Percentiles rank a stretch among this genome's conserved stretches.
These are phyloP conservation scores for Ceratobasidium sp. DNA, from an alignment of 1,284 basidiomycete genomes.

Conservation along the genomic window DNA sequence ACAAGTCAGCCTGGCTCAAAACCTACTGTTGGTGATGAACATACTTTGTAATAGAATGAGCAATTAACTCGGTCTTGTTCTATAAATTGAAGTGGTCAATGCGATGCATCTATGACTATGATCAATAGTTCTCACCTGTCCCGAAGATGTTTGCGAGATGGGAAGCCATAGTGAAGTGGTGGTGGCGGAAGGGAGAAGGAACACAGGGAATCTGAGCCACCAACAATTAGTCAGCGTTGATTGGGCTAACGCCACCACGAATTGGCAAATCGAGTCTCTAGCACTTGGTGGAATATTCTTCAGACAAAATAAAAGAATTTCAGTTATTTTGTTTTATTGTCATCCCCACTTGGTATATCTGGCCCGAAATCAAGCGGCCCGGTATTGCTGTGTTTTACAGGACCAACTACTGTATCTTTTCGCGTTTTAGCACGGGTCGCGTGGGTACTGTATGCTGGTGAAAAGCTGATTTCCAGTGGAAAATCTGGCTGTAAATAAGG, in stretches of 20 bases:
- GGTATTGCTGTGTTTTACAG: no score
- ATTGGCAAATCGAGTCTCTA: no score
- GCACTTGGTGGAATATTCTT: no score
- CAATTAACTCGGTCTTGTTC: slow-evolving; percentile 95
- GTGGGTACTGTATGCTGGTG: no score
- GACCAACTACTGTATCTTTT: no score
- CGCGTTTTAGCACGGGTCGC: no score
- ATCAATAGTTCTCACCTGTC: slow-evolving; percentile 55
- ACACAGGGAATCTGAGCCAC: not conserved
- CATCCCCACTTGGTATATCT: no score
- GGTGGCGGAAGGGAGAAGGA: not conserved
- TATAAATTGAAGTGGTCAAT: slow-evolving; percentile 42
- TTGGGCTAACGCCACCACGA: not conserved
- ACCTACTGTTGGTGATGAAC: slow-evolving; percentile 47
- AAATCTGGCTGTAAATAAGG: no score
- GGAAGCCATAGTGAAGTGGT: slow-evolving; percentile 42
- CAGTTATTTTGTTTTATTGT: no score
- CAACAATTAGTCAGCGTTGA: slow-evolving; percentile 3
- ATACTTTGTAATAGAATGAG: slow-evolving; percentile 93
- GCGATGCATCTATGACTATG: not conserved
- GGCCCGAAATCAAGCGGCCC: no score
- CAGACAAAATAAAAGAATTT: no score
- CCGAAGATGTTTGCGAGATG: slow-evolving; percentile 79
- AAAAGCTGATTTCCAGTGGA: no score
- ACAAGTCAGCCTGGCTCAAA: slow-evolving; percentile 39